These are phyloP conservation scores for Cairneyella variabilis DNA, from an alignment of 495 filamentous ascomycete species.

Conservation along the genomic window DNA sequence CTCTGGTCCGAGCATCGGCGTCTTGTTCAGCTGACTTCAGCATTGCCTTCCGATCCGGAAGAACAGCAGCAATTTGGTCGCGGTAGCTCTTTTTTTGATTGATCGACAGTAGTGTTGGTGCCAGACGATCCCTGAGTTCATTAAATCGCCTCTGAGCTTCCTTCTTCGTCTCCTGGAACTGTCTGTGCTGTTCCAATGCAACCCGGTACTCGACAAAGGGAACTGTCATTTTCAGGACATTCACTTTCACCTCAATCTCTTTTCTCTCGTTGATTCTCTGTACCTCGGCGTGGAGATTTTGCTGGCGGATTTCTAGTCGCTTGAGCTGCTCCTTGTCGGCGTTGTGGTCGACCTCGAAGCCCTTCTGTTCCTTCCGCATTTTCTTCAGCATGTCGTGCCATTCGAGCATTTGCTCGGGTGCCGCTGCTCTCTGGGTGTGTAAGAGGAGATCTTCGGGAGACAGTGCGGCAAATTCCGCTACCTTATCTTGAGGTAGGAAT, in stretches of 20 bases:
- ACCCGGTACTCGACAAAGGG: constrained; percentile 62
- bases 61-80: constrained; percentile 28
- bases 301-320: constrained; percentile 69
- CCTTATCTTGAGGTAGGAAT: constrained; percentile 94
- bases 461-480: constrained; percentile 87
- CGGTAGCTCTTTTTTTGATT: constrained; percentile 63
- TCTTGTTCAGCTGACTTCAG: constrained; percentile 46
- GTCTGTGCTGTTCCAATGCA: constrained; percentile 28
- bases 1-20: constrained; percentile 44
- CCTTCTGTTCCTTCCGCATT: constrained; percentile 65
- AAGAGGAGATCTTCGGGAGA: constrained; percentile 79
- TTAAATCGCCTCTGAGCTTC: constrained; percentile 48
- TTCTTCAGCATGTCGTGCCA: constrained; percentile 73
- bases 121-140: constrained; percentile 54
- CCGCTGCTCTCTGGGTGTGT: constrained; percentile 84
- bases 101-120: constrained; percentile 63
- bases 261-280: constrained; percentile 75
- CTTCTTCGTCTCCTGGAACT: constrained; percentile 42
- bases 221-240: constrained; percentile 58
- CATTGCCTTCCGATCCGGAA: constrained; percentile 27
- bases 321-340: constrained; percentile 56
- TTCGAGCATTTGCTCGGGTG: constrained; percentile 71
- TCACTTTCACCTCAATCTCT: constrained; percentile 60
- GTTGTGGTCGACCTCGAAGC: constrained; percentile 53
- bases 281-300: constrained; percentile 75